These are phyloP conservation scores for Neonothopanus nambi DNA, from an alignment of 1,284 basidiomycete species.

Conservation along the genomic window DNA sequence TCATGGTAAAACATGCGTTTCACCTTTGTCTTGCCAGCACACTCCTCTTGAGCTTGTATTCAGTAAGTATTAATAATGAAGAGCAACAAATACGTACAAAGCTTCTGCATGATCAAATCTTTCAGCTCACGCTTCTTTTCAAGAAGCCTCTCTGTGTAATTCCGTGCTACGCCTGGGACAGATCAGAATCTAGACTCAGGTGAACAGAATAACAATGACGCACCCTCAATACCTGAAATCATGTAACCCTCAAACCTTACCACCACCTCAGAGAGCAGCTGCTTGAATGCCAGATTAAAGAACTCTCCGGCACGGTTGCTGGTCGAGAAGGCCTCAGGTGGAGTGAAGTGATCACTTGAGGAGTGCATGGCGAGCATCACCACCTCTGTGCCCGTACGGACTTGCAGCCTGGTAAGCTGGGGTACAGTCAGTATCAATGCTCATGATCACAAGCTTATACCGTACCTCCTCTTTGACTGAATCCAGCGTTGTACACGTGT, in stretches of 20 bases:
- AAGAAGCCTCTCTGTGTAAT: not conserved
- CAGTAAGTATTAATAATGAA: not conserved
- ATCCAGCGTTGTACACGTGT: constrained; percentile 8
- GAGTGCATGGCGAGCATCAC: constrained; percentile 8
- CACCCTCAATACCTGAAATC: constrained; percentile 15
- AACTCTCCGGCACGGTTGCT: constrained; percentile 14
- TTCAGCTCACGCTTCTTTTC: not conserved
- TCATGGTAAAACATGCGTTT: constrained; percentile 18
- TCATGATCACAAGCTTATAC: not conserved
- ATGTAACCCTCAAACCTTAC: constrained; percentile 12
- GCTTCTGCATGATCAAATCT: constrained; percentile 7
- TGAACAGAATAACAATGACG: too few species aligned
- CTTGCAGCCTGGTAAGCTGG: constrained; percentile 13
- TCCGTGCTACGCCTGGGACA: constrained; percentile 1
- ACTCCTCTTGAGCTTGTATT: too few species aligned
- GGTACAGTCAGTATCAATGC: not conserved
- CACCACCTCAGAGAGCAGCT: constrained; percentile 3
- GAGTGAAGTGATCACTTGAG: constrained; percentile 1
- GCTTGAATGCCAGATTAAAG: constrained; percentile 9
- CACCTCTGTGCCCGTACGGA: constrained; percentile 14
- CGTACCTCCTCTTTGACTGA: not conserved
- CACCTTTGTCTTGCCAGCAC: not conserved
- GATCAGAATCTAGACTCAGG: too few species aligned
- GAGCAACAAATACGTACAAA: constrained; percentile 1
- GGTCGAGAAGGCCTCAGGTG: constrained; percentile 6